Evolutionary conservation across 1,284 basidiomycete species (phyloP).

Genomic region (Ustilago trichophora): DNA sequence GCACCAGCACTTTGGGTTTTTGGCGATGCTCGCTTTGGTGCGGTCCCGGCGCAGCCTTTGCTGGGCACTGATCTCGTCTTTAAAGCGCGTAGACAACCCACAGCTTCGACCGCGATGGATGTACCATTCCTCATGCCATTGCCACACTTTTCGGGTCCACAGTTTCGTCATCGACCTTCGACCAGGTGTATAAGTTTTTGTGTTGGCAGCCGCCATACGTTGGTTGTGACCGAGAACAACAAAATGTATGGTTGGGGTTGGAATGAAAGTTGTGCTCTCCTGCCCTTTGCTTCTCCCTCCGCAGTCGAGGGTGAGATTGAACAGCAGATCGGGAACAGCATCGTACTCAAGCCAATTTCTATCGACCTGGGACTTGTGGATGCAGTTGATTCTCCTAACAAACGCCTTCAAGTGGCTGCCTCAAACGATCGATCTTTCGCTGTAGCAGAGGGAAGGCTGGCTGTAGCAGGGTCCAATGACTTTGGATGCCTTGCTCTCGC

Average conservation of each 20-base stretch:
- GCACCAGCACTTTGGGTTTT: conserved; percentile 13
- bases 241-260: conserved; percentile 45
- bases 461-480: conserved; percentile 18
- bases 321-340: conserved; percentile 1
- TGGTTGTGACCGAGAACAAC: conserved; percentile 14
- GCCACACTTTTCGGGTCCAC: conserved; percentile 13
- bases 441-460: not conserved
- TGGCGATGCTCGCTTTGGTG: conserved; percentile 30
- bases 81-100: not conserved
- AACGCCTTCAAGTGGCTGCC: not conserved
- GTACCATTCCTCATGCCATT: conserved; percentile 14
- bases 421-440: conserved; percentile 9
- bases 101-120: conserved; percentile 1
- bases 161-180: no score
- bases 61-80: not conserved
- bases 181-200: no score
- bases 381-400: no score
- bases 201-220: conserved; percentile 16
- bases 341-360: conserved; percentile 11
- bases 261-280: conserved; percentile 25
- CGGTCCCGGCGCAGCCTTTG: conserved; percentile 13
- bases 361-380: no score
- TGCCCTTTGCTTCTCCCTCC: not conserved
- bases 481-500: conserved; percentile 7
- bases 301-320: no score